Base-by-base conservation (phyloP, 306 rosid species). In the Corylus avellana region DNA sequence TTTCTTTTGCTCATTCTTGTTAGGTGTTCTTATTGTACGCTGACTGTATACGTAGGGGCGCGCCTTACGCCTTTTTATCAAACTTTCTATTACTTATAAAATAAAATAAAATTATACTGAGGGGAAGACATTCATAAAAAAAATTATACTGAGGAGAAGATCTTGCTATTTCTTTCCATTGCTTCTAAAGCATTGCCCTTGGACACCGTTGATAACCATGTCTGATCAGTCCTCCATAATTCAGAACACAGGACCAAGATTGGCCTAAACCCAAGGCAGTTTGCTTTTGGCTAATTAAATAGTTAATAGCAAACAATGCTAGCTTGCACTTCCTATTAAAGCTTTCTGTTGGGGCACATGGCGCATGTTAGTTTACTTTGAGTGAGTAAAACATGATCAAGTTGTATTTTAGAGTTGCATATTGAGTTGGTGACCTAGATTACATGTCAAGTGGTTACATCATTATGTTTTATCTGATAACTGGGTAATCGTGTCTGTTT, bases 381-480 rank as follows among this genome's bases (percentile, higher is more conserved):
- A 7, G 72, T 25, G 12, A 8, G 14, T 58, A 58, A 58, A 27
- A 58, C 12, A 11, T 10, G 64, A 22, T 58, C 64, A 22, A 25
- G 29, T 20, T 58, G 32, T 8, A 58, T 22, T 9, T 58, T 22
- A 11, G 12, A 58, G 8, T 59, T 59, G 12, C 35, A 18, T 42
- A 39, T 42, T 9, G 8, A 67, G 8, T 67, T 42, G 51, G 29
- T 18, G 72, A 42, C 13, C 25, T 9, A 39, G 66, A 67, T 35
- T 64, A 39, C 25, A 37, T 17, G 11, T 59, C 7, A 67, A 42
- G 27, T 42, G 78, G 74, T 69, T 25, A 62, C 76, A 51, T 75
- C 51, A 27, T 63, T 63, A 82, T 71, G 59, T 35, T 82, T 70
- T 75, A 42, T 49, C 50, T 53, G 81, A 79, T 25, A 42, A 50